Percentiles rank a stretch among this genome's conserved stretches.
phyloP scores from a whole-genome alignment of 495 filamentous ascomycete species.

The Hyaloscypha hepaticicola region DNA sequence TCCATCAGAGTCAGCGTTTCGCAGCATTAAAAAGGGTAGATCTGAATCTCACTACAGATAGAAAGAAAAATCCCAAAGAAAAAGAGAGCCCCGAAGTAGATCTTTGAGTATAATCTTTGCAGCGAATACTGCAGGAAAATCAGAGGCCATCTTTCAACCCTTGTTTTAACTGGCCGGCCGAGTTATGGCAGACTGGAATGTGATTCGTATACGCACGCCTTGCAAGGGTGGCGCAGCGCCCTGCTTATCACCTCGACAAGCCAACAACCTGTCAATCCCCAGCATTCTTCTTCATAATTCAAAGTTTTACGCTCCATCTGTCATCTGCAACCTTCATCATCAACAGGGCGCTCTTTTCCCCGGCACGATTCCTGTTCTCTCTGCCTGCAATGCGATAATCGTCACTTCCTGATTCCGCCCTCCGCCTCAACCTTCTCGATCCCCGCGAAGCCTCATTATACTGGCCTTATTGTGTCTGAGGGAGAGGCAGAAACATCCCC shows the following conservation, averaged over 20 bases:
- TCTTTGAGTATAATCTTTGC: too few relatives aligned
- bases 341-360: background rate
- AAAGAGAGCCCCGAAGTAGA: too few relatives aligned
- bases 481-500: constrained; percentile 12
- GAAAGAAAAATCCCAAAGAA: too few relatives aligned
- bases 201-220: background rate
- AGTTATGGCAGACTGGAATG: background rate
- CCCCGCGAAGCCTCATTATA: constrained; percentile 5
- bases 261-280: background rate
- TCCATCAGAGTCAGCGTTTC: background rate
- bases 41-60: background rate
- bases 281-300: background rate
- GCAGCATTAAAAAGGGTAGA: too few relatives aligned
- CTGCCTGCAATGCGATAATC: background rate
- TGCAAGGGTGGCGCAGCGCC: background rate
- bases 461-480: background rate
- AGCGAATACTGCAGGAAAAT: too few relatives aligned
- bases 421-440: background rate
- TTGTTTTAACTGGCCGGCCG: background rate
- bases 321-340: background rate
- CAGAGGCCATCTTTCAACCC: too few relatives aligned
- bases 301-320: background rate
- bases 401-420: background rate
- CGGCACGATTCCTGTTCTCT: background rate
- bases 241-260: background rate